Evolutionary conservation across 1,284 basidiomycete species (phyloP), one percentile per base, ranked within the genome.

Genomic region (Ceratobasidium sp.): DNA sequence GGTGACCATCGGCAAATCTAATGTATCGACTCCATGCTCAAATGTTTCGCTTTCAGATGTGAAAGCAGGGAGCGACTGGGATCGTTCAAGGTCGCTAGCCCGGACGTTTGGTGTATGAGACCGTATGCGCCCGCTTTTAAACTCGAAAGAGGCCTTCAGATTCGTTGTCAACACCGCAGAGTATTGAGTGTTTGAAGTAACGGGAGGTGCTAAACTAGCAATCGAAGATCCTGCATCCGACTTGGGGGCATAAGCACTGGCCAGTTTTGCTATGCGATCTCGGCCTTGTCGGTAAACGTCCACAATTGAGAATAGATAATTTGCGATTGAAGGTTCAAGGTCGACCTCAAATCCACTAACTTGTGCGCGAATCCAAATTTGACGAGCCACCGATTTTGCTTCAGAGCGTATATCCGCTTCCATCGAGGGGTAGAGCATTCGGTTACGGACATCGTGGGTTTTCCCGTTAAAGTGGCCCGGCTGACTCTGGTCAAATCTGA

Each of bases 291-390:
- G 90, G 85, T 97, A 97, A 40, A 97, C 94, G 80, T 96, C 94
- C 53, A 95, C 88, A 18, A 97, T 86, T 39, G 94, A 92, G 84
- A 93, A 95, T 5, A 96, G 86, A 81, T 92, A 94, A 80, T 92
- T 91, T 2, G 94, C 91, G 72, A 97, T 93, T 39, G 90, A 90
- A 0, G 96, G 93, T 82, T 97, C 95, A 20, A 98, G 87, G 80
- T 96, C 93, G 49, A 97, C 87, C 73, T 95, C 89, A 84, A 97
- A 97, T 39, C 96, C 96, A 80, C 91, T 95, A 78, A 97, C 94
- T 67, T 90, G 90, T 3, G 94, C 94, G 70, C 89, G 88, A 66
- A 95, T 88, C 83, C 89, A 90, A 42, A 95, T 84, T 71, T 90
- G 89, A 79, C 91, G 90, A 15, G 87, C 87, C 2, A 87, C 83